These are phyloP conservation scores for Clitoria ternatea DNA, from an alignment of 306 rosid genomes.

Conservation along the genomic window DNA sequence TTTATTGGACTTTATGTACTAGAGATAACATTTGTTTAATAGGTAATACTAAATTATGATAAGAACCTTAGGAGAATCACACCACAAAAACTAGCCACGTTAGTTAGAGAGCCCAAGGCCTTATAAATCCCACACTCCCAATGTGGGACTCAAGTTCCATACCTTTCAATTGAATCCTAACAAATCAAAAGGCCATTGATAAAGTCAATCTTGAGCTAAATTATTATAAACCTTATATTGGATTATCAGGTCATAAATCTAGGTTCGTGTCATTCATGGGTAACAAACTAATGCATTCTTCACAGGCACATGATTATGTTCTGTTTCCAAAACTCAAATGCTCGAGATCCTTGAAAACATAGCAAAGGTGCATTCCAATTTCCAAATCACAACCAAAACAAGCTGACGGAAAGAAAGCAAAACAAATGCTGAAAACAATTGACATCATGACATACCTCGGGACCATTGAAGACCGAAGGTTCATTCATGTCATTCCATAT, in stretches of 20 bases:
- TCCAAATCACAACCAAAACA: constrained; percentile 13
- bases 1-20: not conserved
- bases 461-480: constrained; percentile 98
- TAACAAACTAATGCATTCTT: not conserved
- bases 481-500: constrained; percentile 99
- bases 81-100: no score
- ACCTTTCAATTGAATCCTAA: no score
- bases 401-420: not conserved
- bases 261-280: not conserved
- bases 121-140: no score
- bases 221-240: not conserved
- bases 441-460: constrained; percentile 66
- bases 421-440: not conserved
- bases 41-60: not conserved
- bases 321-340: not conserved
- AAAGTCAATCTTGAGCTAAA: not conserved
- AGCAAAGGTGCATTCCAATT: not conserved
- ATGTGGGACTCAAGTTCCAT: no score
- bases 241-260: not conserved
- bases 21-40: not conserved
- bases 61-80: no score
- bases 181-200: not conserved
- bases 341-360: not conserved
- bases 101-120: no score
- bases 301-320: not conserved